phyloP scores from a whole-genome alignment of 805 yeast genomes.

The Zygosaccharomyces gambellarensis region DNA sequence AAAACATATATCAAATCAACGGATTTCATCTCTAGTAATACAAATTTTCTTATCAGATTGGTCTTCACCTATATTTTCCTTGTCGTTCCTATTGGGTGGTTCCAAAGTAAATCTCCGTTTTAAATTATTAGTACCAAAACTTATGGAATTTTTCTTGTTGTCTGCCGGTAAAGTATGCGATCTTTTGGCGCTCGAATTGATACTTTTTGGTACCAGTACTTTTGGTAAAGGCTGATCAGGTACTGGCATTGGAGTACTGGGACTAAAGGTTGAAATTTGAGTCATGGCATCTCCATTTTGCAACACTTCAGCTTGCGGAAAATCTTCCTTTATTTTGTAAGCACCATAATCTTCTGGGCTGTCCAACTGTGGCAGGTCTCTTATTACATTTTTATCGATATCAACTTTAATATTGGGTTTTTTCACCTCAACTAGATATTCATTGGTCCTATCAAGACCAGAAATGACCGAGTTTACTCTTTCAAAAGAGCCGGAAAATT shows the following conservation, averaged over 20 bases:
- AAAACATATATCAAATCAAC: neutral
- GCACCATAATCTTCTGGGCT: conserved; percentile 13
- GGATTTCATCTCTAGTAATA: neutral
- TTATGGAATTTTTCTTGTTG: neutral
- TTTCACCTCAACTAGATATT: neutral
- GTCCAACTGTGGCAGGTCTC: conserved; percentile 14
- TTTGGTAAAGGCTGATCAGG: conserved; percentile 29
- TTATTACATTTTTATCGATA: neutral
- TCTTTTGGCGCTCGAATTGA: conserved; percentile 22
- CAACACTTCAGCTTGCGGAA: neutral
- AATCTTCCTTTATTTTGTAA: conserved; percentile 11
- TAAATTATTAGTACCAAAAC: conserved; percentile 15
- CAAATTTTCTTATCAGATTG: neutral
- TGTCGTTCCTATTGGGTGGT: conserved; percentile 6
- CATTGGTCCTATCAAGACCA: neutral
- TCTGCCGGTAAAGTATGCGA: conserved; percentile 13
- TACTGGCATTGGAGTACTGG: conserved; percentile 28
- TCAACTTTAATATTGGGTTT: conserved; percentile 2
- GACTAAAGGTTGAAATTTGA: conserved; percentile 9
- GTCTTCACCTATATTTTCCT: neutral
- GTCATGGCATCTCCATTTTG: neutral
- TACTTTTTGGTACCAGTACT: conserved; percentile 26
- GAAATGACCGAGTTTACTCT: conserved; percentile 2
- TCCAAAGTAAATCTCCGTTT: conserved; percentile 23
- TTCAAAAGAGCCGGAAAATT: conserved; percentile 7